phyloP scores from a whole-genome alignment of 164 flowering plant genomes.

The Vitis amurensis region DNA sequence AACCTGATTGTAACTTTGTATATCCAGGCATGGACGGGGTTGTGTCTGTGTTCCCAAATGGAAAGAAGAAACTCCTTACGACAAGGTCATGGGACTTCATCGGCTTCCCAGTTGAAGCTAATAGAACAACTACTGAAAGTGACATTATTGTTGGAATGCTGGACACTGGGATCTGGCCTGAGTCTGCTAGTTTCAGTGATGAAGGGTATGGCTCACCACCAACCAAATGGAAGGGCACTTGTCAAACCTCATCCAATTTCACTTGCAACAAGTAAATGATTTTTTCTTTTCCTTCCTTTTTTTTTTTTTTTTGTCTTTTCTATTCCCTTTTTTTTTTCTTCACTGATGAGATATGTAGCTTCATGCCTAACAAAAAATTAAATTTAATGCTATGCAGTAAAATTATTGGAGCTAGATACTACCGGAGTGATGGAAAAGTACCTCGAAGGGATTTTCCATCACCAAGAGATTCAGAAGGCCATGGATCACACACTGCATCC shows the following conservation, averaged over 20 bases:
- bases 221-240: slow-evolving; percentile 20
- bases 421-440: background rate
- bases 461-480: slow-evolving; percentile 24
- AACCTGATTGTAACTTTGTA: background rate
- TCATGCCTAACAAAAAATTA: no score
- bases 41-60: slow-evolving; percentile 5
- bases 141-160: slow-evolving; percentile 14
- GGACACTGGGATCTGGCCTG: slow-evolving; percentile 1
- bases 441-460: slow-evolving; percentile 1
- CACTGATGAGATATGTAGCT: no score
- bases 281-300: no score
- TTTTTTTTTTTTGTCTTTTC: no score
- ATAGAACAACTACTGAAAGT: slow-evolving; percentile 3
- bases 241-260: slow-evolving; percentile 8
- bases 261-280: slow-evolving; percentile 21
- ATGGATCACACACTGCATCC: slow-evolving; percentile 27
- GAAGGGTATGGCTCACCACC: slow-evolving; percentile 19
- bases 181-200: slow-evolving; percentile 17
- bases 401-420: slow-evolving; percentile 10
- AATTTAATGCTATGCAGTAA: background rate
- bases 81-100: slow-evolving; percentile 28
- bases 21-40: background rate
- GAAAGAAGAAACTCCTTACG: slow-evolving; percentile 1
- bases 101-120: slow-evolving; percentile 8
- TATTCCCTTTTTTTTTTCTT: no score